These are phyloP conservation scores for Rhodocollybia butyracea DNA, from an alignment of 768 basidiomycete species.

Conservation along the genomic window DNA sequence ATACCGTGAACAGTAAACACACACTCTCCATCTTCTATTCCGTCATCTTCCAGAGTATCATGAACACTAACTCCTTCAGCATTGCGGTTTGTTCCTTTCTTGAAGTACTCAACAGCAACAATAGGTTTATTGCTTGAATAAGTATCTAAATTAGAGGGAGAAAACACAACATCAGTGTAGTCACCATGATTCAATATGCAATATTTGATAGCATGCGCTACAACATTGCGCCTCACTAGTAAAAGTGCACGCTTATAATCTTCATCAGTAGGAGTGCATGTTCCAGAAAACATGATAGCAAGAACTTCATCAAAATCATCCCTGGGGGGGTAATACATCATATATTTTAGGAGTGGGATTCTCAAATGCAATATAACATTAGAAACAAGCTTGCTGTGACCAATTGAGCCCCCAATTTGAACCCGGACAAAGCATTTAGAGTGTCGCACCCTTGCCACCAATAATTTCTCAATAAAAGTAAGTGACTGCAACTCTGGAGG, in stretches of 20 bases:
- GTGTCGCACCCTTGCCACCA: slow-evolving; percentile 15
- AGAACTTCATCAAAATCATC: too few species aligned
- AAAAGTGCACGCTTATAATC: too few species aligned
- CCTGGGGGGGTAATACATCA: too few species aligned
- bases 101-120: slow-evolving; percentile 20
- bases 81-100: neutral
- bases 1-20: too few species aligned
- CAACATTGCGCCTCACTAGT: slow-evolving; percentile 24
- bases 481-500: slow-evolving; percentile 14
- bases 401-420: slow-evolving; percentile 1
- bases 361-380: slow-evolving; percentile 9
- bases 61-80: slow-evolving; percentile 9
- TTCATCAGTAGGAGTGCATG: too few species aligned
- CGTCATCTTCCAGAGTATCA: too few species aligned
- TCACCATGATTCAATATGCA: slow-evolving; percentile 30
- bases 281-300: too few species aligned
- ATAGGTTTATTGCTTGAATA: slow-evolving; percentile 22
- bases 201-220: slow-evolving; percentile 28
- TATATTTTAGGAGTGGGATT: slow-evolving; percentile 15
- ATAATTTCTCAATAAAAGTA: too few species aligned
- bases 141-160: slow-evolving; percentile 17
- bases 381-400: slow-evolving; percentile 12
- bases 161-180: slow-evolving; percentile 29
- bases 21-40: too few species aligned
- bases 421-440: slow-evolving; percentile 18